Conservation (phyloP, 2,329 filamentous ascomycete genomes). For the Didymella segeticola region DNA sequence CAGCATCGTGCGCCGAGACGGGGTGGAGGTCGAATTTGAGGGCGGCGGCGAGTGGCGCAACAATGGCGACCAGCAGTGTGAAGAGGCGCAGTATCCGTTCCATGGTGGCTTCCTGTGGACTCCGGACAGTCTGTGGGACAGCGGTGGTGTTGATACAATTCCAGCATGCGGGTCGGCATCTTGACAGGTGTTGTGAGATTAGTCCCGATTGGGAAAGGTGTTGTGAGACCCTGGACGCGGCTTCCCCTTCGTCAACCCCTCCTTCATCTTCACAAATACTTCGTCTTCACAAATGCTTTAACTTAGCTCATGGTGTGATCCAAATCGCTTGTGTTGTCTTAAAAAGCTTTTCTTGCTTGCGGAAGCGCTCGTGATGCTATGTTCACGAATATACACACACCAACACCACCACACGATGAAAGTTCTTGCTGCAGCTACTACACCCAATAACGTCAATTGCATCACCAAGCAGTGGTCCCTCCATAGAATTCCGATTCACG, state of each 20-base stretch:
- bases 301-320: no score
- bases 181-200: slow-evolving; percentile 43
- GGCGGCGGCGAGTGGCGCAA: slow-evolving; percentile 62
- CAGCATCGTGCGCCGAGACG: slow-evolving; percentile 65
- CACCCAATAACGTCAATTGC: not conserved
- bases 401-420: not conserved
- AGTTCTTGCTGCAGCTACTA: not conserved
- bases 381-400: no score
- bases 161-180: slow-evolving; percentile 3
- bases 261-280: not conserved
- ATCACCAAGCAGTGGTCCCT: slow-evolving; percentile 44
- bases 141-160: slow-evolving; percentile 25
- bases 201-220: slow-evolving; percentile 22
- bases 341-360: no score
- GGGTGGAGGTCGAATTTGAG: slow-evolving; percentile 94
- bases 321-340: no score
- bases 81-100: slow-evolving; percentile 44
- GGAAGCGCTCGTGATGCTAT: not conserved
- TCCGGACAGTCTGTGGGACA: slow-evolving; percentile 23
- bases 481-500: slow-evolving; percentile 45
- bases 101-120: slow-evolving; percentile 34
- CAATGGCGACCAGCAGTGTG: slow-evolving; percentile 44
- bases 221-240: slow-evolving; percentile 8
- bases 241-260: not conserved
- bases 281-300: no score